phyloP scores from a whole-genome alignment of 352 stramenopile species.

The Globisporangium uncinulatum region DNA sequence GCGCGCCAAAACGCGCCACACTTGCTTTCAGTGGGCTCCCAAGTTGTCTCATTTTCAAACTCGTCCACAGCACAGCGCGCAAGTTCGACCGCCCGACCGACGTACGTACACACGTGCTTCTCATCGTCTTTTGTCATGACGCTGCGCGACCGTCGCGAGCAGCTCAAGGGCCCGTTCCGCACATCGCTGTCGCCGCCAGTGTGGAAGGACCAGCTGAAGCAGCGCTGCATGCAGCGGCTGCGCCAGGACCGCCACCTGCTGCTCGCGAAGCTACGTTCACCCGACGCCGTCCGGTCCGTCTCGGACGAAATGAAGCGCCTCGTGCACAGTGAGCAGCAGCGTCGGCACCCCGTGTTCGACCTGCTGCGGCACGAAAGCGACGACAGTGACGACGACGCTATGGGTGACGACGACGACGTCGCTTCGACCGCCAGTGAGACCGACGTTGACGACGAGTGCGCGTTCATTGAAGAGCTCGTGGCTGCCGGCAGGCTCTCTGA shows the following conservation, averaged over 20 bases:
- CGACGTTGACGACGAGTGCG: slow-evolving; percentile 9
- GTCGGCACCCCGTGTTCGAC: slow-evolving; percentile 1
- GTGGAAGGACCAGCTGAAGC: slow-evolving; percentile 74
- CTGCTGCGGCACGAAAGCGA: not conserved
- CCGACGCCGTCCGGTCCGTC: slow-evolving; percentile 39
- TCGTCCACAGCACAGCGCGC: no score
- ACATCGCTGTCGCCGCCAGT: slow-evolving; percentile 54
- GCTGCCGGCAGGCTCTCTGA: slow-evolving; percentile 48
- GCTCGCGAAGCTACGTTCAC: slow-evolving; percentile 55
- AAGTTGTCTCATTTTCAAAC: no score
- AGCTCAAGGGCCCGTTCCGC: slow-evolving; percentile 22
- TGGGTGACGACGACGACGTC: not conserved
- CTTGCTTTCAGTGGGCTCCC: no score
- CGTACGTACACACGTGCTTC: no score
- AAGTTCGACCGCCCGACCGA: not conserved
- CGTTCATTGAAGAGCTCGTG: slow-evolving; percentile 65
- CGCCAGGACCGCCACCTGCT: slow-evolving; percentile 54
- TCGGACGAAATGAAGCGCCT: slow-evolving; percentile 58
- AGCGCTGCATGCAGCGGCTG: slow-evolving; percentile 65
- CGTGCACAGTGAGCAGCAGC: slow-evolving; percentile 35
- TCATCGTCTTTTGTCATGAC: slow-evolving; percentile 3
- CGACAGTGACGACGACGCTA: slow-evolving; percentile 5
- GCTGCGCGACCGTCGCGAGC: slow-evolving; percentile 10
- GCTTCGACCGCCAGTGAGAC: no score
- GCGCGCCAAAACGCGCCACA: no score